phyloP scores from a whole-genome alignment of 257 asterid genomes.

The Datura wrightii region DNA sequence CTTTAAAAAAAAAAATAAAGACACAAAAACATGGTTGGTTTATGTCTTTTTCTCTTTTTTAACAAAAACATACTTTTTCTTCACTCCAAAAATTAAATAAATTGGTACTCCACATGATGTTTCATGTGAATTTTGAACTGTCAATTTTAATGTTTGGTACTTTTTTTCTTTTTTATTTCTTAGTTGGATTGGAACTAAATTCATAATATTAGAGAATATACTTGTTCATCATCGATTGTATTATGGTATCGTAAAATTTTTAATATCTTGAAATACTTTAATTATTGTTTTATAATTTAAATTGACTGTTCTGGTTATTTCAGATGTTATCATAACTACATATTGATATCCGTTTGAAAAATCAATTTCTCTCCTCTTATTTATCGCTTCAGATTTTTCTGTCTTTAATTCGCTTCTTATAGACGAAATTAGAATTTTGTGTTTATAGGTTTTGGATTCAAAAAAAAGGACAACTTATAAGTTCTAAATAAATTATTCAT shows the following conservation, averaged over 20 bases:
- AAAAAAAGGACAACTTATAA: neutral
- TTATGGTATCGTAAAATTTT: no score
- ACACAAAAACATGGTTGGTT: slow-evolving; percentile 6
- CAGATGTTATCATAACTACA: neutral
- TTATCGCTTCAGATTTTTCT: neutral
- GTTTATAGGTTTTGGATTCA: neutral
- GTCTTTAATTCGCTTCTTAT: neutral
- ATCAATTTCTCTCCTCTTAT: neutral
- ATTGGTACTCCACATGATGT: slow-evolving; percentile 14
- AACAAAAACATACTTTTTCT: slow-evolving; percentile 25
- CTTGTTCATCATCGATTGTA: neutral
- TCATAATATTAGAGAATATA: neutral
- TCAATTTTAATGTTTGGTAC: slow-evolving; percentile 8
- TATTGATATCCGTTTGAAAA: neutral
- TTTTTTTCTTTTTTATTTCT: neutral
- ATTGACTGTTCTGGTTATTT: neutral
- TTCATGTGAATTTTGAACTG: slow-evolving; percentile 25
- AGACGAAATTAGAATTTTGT: neutral
- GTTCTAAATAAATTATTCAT: no score
- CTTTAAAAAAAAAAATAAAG: no score
- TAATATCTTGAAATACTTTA: neutral
- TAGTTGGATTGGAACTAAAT: neutral
- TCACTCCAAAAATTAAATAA: slow-evolving; percentile 26
- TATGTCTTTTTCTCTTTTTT: neutral
- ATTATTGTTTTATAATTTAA: neutral